Percentiles rank a stretch among this genome's conserved stretches.
Conservation (phyloP, 176 grass and related monocot genomes). For the Cenchrus purpureus region DNA sequence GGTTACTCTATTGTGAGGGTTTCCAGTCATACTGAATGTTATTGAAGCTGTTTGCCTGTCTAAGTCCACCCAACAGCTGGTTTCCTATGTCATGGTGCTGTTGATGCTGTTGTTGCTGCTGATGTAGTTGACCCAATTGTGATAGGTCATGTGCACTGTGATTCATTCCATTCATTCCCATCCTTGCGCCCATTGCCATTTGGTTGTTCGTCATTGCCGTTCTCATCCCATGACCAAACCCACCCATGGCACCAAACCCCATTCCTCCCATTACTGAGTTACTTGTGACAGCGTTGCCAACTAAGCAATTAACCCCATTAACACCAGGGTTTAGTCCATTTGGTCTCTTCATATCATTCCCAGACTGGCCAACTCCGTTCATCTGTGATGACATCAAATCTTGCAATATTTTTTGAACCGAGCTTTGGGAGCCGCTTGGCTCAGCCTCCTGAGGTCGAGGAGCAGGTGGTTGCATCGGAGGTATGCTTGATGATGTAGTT, state of each 20-base stretch:
- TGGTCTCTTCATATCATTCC: constrained; percentile 63
- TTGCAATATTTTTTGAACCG: constrained; percentile 89
- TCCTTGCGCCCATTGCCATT: constrained; percentile 72
- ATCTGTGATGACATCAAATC: constrained; percentile 86
- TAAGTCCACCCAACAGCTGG: constrained; percentile 74
- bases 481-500: constrained; percentile 48
- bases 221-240: constrained; percentile 54
- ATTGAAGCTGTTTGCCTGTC: constrained; percentile 81
- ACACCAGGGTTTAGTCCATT: constrained; percentile 58
- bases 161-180: constrained; percentile 77
- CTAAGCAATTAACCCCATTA: constrained; percentile 64
- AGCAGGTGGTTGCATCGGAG: constrained; percentile 60
- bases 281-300: constrained; percentile 63
- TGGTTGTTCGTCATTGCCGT: constrained; percentile 54
- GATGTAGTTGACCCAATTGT: constrained; percentile 63
- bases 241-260: constrained; percentile 61
- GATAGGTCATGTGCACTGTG: constrained; percentile 68
- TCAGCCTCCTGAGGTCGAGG: constrained; percentile 61
- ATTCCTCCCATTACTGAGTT: constrained; percentile 58
- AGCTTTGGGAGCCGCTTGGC: constrained; percentile 81
- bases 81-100: constrained; percentile 84
- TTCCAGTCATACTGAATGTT: constrained; percentile 95
- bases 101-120: constrained; percentile 71
- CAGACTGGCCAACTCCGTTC: constrained; percentile 55
- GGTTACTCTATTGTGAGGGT: constrained; percentile 64